These are phyloP conservation scores for Citrus mangshanensis DNA, from an alignment of 345 rosid genomes.

Conservation along the genomic window DNA sequence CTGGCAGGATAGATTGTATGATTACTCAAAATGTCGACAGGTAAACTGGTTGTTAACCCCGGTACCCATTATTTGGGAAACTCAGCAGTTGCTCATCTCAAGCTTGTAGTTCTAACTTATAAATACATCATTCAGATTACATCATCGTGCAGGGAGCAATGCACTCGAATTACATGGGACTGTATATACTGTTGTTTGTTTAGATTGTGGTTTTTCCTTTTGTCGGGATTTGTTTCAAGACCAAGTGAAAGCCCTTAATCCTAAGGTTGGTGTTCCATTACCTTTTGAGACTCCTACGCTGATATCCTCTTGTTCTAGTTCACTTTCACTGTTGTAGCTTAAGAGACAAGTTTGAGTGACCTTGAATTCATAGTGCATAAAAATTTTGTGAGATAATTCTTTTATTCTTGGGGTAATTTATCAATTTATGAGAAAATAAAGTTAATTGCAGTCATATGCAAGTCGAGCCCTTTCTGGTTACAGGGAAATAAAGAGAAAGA, in stretches of 20 bases:
- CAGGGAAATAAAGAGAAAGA: too few relatives aligned
- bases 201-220: slow-evolving; percentile 70
- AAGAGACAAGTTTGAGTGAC: neutral
- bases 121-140: slow-evolving; percentile 47
- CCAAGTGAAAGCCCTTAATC: slow-evolving; percentile 75
- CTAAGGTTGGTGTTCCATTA: slow-evolving; percentile 50
- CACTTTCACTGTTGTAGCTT: neutral
- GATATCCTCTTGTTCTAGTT: neutral
- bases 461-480: too few relatives aligned
- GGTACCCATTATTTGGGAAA: slow-evolving; percentile 7
- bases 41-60: slow-evolving; percentile 22
- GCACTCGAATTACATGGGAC: slow-evolving; percentile 92
- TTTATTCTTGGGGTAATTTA: neutral
- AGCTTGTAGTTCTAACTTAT: slow-evolving; percentile 8
- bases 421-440: neutral
- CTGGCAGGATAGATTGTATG: slow-evolving; percentile 63
- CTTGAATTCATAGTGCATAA: neutral
- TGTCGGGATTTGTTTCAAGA: slow-evolving; percentile 64
- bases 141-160: slow-evolving; percentile 86
- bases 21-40: slow-evolving; percentile 94
- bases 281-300: neutral
- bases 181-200: slow-evolving; percentile 69
- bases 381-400: neutral
- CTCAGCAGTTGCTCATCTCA: slow-evolving; percentile 8
- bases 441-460: neutral